Evolutionary conservation across 306 rosid genomes (phyloP), one percentile per base, ranked within the genome.

Genomic region (Vigna hirtella): DNA sequence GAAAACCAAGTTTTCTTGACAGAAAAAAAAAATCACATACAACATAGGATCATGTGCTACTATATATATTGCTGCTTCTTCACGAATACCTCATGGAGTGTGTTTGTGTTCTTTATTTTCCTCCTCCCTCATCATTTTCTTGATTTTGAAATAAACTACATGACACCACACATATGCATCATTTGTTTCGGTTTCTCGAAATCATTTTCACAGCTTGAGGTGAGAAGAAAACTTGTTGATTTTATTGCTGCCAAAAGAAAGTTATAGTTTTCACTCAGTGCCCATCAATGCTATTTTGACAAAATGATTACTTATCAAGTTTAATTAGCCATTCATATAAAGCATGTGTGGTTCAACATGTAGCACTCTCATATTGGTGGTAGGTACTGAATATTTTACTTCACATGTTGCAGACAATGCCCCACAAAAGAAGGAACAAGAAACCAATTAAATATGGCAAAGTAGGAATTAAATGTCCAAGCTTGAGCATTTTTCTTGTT

Each of bases 311-410:
- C 11, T 17, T 13, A 34, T 70, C 17, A 51, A 69, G 50, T 43
- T 17, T 61, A 57, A 66, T 40, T 66, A 77, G 63, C 53, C 38
- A 17, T 57, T 74, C 77, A 55, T 70, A 48, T 17, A 72, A 55
- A 40, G 49, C 40, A 24, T 28, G 0, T 47, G 49, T 40, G 56
- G 34, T 77, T 52, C 82, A 77, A 83, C 77, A 9, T 70, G 69
- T 82, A 59, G 77, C 80, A 72, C 20, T 82, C 72, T 62, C 79
- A 42, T 28, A 59, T 55, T 81, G 85, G 77, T 82, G 84, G 87
- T 86, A 73, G 89, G 89, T 85, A 68, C 71, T 79, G 51, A 66
- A 74, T 81, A 82, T 82, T 82, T 49, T 82, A 72, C 64, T 78
- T 58, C 69, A 68, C 68, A 66, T 73, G 49, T 70, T 66, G 43